Percentiles rank a stretch among this genome's conserved stretches.
Conservation (phyloP, 139 green algal species). For the Dunaliella primolecta region DNA sequence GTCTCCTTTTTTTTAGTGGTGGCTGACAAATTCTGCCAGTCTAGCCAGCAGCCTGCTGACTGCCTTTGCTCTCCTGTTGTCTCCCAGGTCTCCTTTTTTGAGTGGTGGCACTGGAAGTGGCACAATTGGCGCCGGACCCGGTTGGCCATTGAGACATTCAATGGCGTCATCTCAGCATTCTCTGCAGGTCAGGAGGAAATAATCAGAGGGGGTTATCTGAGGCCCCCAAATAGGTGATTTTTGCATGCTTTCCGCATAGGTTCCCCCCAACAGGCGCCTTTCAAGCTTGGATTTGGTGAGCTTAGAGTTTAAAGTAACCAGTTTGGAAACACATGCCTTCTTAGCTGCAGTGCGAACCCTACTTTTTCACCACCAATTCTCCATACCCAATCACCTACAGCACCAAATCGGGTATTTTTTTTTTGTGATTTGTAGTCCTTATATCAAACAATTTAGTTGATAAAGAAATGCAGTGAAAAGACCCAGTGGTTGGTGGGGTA, state of each 20-base stretch:
- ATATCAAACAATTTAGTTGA: too few species aligned
- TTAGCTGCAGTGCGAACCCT: too few species aligned
- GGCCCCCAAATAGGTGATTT: background rate
- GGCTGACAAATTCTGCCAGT: too few species aligned
- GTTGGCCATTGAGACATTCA: background rate
- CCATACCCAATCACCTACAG: too few species aligned
- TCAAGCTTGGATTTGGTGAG: background rate
- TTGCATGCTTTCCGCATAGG: background rate
- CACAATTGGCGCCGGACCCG: background rate
- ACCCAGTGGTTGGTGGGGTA: too few species aligned
- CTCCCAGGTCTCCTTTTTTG: background rate
- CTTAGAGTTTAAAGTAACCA: background rate
- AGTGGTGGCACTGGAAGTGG: conserved; percentile 19
- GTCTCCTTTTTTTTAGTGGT: conserved; percentile 15
- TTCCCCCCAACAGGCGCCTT: background rate
- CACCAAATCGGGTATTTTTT: too few species aligned
- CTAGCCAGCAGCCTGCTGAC: too few species aligned
- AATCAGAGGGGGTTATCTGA: too few species aligned
- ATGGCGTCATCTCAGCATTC: conserved; percentile 7
- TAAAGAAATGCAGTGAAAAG: too few species aligned
- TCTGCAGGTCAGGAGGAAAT: conserved; percentile 7
- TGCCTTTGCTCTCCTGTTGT: too few species aligned
- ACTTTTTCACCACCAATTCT: too few species aligned
- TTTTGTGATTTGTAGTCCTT: too few species aligned
- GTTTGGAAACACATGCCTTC: background rate